Evolutionary conservation across 371 early-diverging fungal species (phyloP), one percentile per base, ranked within the genome.

Genomic region (Globomyces sp.): DNA sequence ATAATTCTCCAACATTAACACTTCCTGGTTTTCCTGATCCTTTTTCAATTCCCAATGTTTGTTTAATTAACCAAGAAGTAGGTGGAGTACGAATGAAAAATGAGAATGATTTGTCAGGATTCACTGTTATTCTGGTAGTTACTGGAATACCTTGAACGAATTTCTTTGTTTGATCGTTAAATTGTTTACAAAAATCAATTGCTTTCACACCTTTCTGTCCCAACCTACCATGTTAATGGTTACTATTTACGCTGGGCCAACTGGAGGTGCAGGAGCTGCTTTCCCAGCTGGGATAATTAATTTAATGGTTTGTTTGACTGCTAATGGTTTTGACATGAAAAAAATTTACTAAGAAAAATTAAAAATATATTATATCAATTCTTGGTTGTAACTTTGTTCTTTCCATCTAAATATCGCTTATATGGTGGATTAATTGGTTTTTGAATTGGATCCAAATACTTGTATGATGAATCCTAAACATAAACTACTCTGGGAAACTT

Each of bases 101-200:
- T 2, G 90, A 90, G 76, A 93, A 96, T 1, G 93, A 89, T 62
- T 91, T 87, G 77, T 96, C 95, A 60, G 95, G 90, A 63, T 93
- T 90, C 71, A 96, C 88, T 52, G 84, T 85, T 71, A 98, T 91
- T 42, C 87, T 79, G 24, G 89, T 89, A 1, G 93, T 92, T 50
- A 94, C 81, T 43, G 96, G 98, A 43, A 93, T 91, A 46, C 88
- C 90, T 46, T 85, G 77, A n/a, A 85, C 80, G 73, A 87, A 84
- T 63, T 75, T 65, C 69, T 93, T 94, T 64, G 99, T 95, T 55
- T 89, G 89, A 77, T 95, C 97, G 82, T 97, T 98, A 84, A 98
- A 98, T 74, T 89, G 91, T 78, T 95, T 96, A 83, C 95, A 94
- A 76, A 98, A 98, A 75, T 98, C 99, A 85, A 97, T 96, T n/a